These are phyloP conservation scores for Forsythia viridissima DNA, from an alignment of 257 asterid species.

Conservation along the genomic window DNA sequence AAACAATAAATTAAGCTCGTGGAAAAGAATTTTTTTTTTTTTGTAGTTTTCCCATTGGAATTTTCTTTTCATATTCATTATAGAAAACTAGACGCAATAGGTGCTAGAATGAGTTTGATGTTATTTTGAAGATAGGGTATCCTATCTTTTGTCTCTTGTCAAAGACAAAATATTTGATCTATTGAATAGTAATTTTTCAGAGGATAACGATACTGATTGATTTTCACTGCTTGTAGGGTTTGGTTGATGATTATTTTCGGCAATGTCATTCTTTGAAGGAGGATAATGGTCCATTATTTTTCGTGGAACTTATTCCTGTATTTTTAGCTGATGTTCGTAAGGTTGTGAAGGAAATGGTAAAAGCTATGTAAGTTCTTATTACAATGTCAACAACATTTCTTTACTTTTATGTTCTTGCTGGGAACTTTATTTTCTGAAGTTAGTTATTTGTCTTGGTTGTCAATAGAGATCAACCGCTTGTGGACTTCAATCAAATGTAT, in stretches of 20 bases:
- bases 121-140: neutral
- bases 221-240: conserved; percentile 31
- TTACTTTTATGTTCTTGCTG: neutral
- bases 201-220: neutral
- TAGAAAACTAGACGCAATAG: neutral
- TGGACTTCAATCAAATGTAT: conserved; percentile 1
- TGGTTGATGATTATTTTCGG: conserved; percentile 37
- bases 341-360: conserved; percentile 21
- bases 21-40: neutral
- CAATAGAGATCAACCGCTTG: conserved; percentile 29
- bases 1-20: neutral
- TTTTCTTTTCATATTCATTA: no score
- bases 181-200: neutral
- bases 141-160: neutral
- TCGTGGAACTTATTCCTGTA: conserved; percentile 32
- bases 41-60: neutral
- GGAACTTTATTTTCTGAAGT: neutral
- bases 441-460: neutral
- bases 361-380: conserved; percentile 32
- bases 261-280: conserved; percentile 38
- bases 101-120: neutral
- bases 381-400: neutral
- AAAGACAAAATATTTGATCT: neutral
- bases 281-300: conserved; percentile 32
- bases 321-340: conserved; percentile 29